Base-by-base conservation (phyloP, 345 rosid genomes). In the Trapa bicornis region DNA sequence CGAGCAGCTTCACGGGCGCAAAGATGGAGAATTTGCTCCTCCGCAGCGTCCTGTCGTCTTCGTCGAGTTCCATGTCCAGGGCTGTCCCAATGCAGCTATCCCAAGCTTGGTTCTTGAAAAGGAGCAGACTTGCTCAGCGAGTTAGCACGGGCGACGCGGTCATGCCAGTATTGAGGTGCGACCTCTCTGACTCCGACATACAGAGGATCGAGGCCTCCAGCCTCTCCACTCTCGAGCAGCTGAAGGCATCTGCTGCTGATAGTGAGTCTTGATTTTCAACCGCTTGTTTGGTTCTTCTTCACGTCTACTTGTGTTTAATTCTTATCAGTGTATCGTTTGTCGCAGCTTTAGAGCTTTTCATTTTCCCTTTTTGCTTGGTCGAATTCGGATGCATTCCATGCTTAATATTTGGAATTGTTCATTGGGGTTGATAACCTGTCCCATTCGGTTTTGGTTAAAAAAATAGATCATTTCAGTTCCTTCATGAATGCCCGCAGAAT, bases 211-310 rank as follows among this genome's bases (percentile, higher is more conserved):
- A 79, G 50, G 79, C 76, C 22, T 75, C 88, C 71, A 74, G 73
- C 68, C 47, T 74, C 75, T 82, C 88, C 8, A 88, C 89, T 61
- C 89, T 87, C 5, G 86, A 85, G 67, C 93, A 76, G 66, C 89
- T 87, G 74, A 87, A 85, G 76, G 75, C 82, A 54, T 79, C 87
- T 70, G 93, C 89, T 37, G 75, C 83, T 67, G 89, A 85, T 68
- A 70, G 89, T 87, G 74, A 53, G 83, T 69, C 54, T 41, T 10
- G 32, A 37, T 47, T 22, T 22, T 9, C 48, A n/a, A 50, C 6
- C 17, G 47, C 61, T 32, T 67, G 48, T 33, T 58, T 17, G 47
- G 0, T 22, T 36, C 32, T 71, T 6, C 2, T 62, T 70, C 37
- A 43, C 42, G 58, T 52, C 41, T 2, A 50, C 45, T 54, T 4